These are phyloP conservation scores for Ustilago nuda DNA, from an alignment of 1,284 basidiomycete genomes.

Conservation along the genomic window DNA sequence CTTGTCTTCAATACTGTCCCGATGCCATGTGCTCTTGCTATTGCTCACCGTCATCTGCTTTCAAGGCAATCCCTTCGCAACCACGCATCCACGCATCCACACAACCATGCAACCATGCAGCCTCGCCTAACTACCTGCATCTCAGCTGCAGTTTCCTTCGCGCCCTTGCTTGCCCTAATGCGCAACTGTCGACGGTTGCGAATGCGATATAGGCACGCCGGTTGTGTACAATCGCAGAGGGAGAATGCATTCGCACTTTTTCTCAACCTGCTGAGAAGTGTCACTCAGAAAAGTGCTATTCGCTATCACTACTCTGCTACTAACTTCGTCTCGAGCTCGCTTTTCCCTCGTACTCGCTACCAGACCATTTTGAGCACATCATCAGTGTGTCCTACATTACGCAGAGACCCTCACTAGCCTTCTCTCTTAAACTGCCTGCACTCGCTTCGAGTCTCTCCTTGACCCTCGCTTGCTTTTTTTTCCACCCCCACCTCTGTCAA, in stretches of 20 bases:
- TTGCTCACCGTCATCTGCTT: conserved; percentile 22
- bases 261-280: conserved; percentile 29
- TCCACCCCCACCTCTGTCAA: conserved; percentile 9
- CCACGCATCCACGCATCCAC: background rate
- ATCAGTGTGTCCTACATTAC: conserved; percentile 12
- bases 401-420: background rate
- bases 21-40: conserved; percentile 6
- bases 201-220: conserved; percentile 14
- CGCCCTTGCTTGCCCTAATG: background rate
- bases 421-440: background rate
- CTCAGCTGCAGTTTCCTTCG: conserved; percentile 10
- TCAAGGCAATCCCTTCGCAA: background rate
- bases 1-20: background rate
- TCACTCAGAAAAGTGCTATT: conserved; percentile 17
- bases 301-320: conserved; percentile 29
- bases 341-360: conserved; percentile 11
- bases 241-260: background rate
- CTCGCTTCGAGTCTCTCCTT: conserved; percentile 13
- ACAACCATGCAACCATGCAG: background rate
- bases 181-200: background rate
- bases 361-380: conserved; percentile 13
- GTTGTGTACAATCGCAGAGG: background rate
- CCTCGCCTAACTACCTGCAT: conserved; percentile 6
- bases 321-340: conserved; percentile 37
- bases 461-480: conserved; percentile 10